These are phyloP conservation scores for Pythium insidiosum DNA, from an alignment of 352 stramenopile species.

Conservation along the genomic window DNA sequence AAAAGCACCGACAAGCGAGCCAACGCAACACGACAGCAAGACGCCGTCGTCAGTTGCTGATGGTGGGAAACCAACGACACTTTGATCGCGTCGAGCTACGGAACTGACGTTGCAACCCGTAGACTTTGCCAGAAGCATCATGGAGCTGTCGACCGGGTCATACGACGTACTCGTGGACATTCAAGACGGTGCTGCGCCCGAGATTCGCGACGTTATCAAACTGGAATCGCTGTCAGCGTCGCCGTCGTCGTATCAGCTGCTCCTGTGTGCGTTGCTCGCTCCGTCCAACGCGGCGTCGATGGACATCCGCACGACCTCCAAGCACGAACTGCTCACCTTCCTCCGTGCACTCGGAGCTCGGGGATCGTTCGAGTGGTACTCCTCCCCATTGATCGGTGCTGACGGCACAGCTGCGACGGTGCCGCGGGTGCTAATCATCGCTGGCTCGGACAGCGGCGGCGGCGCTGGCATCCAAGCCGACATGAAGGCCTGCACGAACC, in stretches of 20 bases:
- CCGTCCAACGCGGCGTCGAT: not conserved
- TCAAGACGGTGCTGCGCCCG: no score
- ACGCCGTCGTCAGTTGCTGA: not conserved
- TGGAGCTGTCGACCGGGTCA: slow-evolving; percentile 9
- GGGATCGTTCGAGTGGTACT: slow-evolving; percentile 4
- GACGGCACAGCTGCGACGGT: no score
- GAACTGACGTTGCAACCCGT: not conserved
- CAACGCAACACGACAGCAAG: not conserved
- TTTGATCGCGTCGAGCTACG: no score
- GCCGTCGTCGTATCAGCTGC: no score
- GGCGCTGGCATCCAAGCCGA: slow-evolving; percentile 91
- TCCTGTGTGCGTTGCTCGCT: no score
- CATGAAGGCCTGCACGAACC: slow-evolving; percentile 84
- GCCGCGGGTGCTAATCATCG: slow-evolving; percentile 85
- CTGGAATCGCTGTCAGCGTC: no score
- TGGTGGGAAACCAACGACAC: no score
- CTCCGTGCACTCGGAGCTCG: slow-evolving; percentile 11
- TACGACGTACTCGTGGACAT: slow-evolving; percentile 15
- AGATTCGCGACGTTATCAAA: no score
- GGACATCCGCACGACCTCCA: not conserved
- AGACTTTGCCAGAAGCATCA: slow-evolving; percentile 14
- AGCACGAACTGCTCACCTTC: slow-evolving; percentile 18
- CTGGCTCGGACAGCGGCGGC: slow-evolving; percentile 88
- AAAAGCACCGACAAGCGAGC: not conserved
- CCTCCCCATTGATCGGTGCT: not conserved